Conservation (phyloP, 441 rosid species). For the Macaranga tanarius region DNA sequence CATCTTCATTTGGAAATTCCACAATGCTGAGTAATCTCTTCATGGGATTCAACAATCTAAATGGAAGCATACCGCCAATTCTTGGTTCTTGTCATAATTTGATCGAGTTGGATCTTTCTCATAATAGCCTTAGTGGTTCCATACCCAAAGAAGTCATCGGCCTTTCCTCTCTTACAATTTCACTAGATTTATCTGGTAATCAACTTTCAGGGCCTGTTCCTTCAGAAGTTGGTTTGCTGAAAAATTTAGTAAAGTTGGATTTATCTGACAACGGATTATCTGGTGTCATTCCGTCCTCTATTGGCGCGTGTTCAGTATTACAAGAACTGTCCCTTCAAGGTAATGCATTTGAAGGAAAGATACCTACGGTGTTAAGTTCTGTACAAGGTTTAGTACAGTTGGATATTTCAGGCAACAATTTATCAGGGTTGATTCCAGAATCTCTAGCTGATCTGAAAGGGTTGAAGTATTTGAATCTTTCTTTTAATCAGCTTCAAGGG, state of each 20-base stretch:
- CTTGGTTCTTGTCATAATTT: background rate
- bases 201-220: background rate
- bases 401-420: background rate
- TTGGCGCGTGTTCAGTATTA: background rate
- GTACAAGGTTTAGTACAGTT: background rate
- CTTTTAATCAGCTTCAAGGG: too few relatives aligned
- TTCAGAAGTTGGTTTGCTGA: background rate
- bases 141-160: background rate
- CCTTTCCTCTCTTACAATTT: background rate
- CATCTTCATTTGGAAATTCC: background rate
- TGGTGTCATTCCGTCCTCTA: background rate
- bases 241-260: background rate
- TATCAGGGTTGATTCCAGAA: background rate
- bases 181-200: background rate
- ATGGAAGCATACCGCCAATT: conserved; percentile 10
- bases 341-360: background rate
- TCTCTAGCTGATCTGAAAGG: too few relatives aligned
- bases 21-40: background rate
- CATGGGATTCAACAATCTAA: background rate
- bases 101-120: background rate
- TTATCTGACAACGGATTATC: conserved; percentile 1
- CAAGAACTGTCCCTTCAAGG: background rate
- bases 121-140: background rate
- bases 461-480: too few relatives aligned
- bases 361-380: background rate